phyloP scores from a whole-genome alignment of 345 rosid genomes.

The Abelmoschus esculentus region DNA sequence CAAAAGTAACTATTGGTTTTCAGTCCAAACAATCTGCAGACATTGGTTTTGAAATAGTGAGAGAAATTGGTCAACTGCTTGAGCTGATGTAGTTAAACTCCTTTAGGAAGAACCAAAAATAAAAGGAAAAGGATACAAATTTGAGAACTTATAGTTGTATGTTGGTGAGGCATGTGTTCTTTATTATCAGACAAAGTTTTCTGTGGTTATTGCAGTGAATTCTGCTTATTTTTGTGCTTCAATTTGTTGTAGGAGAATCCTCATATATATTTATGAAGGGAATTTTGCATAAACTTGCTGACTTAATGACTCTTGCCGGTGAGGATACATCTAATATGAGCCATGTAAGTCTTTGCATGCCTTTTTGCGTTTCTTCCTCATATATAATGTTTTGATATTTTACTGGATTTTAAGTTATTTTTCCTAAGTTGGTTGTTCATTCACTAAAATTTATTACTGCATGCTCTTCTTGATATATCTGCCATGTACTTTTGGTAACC shows the following conservation, averaged over 20 bases:
- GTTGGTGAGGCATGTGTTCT: background rate
- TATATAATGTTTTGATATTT: background rate
- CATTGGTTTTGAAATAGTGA: background rate
- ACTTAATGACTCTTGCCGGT: conserved; percentile 36
- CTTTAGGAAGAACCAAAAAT: background rate
- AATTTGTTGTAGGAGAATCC: conserved; percentile 40
- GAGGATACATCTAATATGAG: conserved; percentile 26
- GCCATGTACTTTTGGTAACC: background rate
- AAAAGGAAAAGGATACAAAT: background rate
- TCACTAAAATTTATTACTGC: background rate
- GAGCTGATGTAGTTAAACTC: background rate
- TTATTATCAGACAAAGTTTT: background rate
- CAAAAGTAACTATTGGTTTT: background rate
- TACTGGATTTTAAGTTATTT: background rate
- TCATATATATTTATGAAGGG: conserved; percentile 51
- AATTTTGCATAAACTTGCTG: conserved; percentile 58
- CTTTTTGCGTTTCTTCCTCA: background rate
- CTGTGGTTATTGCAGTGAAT: background rate
- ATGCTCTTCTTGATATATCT: background rate
- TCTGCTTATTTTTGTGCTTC: conserved; percentile 10
- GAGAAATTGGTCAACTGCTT: background rate
- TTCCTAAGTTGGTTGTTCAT: background rate
- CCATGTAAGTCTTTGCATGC: conserved; percentile 41
- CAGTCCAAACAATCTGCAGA: background rate
- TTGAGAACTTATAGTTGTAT: background rate